Base-by-base conservation (phyloP, 139 green algal genomes). In the Coccomyxa sp. region DNA sequence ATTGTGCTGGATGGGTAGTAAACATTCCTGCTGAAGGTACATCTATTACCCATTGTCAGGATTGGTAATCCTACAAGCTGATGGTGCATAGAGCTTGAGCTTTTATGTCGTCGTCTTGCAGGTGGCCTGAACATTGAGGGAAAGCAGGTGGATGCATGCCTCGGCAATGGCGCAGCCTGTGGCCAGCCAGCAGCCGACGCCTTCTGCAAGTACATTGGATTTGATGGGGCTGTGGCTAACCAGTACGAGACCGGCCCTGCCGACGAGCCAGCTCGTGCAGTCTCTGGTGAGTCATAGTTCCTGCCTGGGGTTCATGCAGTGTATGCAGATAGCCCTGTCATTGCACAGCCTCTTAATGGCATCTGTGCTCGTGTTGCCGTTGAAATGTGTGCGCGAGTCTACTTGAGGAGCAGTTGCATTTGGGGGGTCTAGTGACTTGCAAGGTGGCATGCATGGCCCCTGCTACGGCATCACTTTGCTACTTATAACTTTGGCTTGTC, bases 181-280 rank as follows among this genome's bases (percentile, higher is more conserved):
- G 71, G 71, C n/a, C 71, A 45, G 71, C 71, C 71, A 21, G 71
- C 71, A 57, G 71, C 11, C 3, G 71, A 78, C 14, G 71, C 27
- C 27, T 78, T 78, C 71, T 78, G 71, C 71, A 32, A 78, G 71
- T 78, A 57, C 71, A 32, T 78, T 38, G 71, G 71, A 7, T 78
- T 78, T 27, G 71, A 78, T 32, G 71, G n/a, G 14, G 27, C n/a
- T 27, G 27, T 27, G n/a, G 23, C 71, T 57, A 10, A 78, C 71
- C 21, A 45, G n/a, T 31, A 78, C 23, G 1, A 32, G n/a, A 78
- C 71, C 27, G 27, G 14, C 14, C 71, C 71, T 57, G 71, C 71
- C 9, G 71, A 57, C 71, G 71, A 38, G 3, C 71, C 71, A 1
- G 71, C 9, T 21, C n/a, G 71, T 21, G 28, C n/a, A 57, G 28